Evolutionary conservation across 805 yeast genomes (phyloP).

Genomic region (Ogataea trehaloabstinens): DNA sequence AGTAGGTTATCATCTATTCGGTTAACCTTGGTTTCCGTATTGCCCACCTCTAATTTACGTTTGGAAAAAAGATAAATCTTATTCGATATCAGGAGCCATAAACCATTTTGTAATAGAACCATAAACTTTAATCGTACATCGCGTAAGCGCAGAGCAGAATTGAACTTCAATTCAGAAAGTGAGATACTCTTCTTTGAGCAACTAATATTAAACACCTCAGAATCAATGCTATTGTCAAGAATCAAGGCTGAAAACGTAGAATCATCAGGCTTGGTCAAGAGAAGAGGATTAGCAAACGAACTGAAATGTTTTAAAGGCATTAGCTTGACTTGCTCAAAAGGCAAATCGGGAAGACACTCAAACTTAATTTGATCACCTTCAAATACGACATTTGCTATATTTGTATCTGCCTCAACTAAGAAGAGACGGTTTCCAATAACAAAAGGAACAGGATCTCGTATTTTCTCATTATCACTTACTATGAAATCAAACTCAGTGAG

Average conservation of each 20-base stretch:
- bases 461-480: neutral
- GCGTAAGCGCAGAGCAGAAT: neutral
- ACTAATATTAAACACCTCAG: neutral
- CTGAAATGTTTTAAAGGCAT: too few species aligned
- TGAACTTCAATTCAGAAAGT: neutral
- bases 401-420: neutral
- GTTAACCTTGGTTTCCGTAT: neutral
- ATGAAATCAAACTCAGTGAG: neutral
- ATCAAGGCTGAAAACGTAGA: neutral
- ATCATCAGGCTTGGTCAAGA: too few species aligned
- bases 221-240: neutral
- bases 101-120: neutral
- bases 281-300: too few species aligned
- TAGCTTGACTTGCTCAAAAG: too few species aligned
- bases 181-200: neutral
- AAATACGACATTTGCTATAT: neutral
- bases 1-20: neutral
- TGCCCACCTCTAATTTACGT: neutral
- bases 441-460: neutral
- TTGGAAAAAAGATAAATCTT: conserved; percentile 2
- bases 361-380: neutral
- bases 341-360: too few species aligned
- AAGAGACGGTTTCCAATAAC: neutral
- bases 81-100: conserved; percentile 7
- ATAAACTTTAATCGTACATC: neutral